Evolutionary conservation across 768 basidiomycete species (phyloP), one percentile per base, ranked within the genome.

Genomic region (Psilocybe cyanescens): DNA sequence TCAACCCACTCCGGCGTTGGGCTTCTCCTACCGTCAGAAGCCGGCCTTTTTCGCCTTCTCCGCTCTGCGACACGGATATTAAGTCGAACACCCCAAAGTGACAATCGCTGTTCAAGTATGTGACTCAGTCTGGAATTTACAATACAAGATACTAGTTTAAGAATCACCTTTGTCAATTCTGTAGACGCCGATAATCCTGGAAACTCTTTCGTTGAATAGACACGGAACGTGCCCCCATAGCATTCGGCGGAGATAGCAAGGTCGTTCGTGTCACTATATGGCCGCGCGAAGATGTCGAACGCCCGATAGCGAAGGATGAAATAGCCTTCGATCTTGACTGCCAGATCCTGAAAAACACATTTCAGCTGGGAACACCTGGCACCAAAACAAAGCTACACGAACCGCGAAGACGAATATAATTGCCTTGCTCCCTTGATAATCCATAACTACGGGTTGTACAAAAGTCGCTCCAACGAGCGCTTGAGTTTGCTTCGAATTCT

Each of bases 131-230:
- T 14, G n/a, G 14, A 12, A 12, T 0, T 16, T 44, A n/a, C 11
- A 0, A 16, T 4, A 44, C 14, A 44, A 44, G 41, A 53, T 24
- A 30, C 24, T 48, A 29, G 8, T 31, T 57, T 6, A 4, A 45
- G 14, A 37, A 74, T 24, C 24, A 87, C 89, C 81, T 87, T 89
- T 7, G 88, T 90, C 39, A 90, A 75, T 33, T 85, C 84, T 0
- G 88, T 90, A 2, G 88, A 89, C 4, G 86, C 82, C 47, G 81
- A 81, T 14, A 91, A 73, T 2, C 89, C 86, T 3, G 89, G 88
- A 63, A 90, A 90, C 59, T 88, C 84, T 66, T 90, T 90, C 0
- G 89, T 89, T 8, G 87, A 87, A 67, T 86, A 90, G 0, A 91
- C 83, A 24, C 80, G 83, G 70, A 91, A 90, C 2, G 76, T 63